A percentile compares a stretch with the other conserved stretches of the same genome.
Conservation (phyloP, 495 filamentous ascomycete species). For the Xylaria grammica region DNA sequence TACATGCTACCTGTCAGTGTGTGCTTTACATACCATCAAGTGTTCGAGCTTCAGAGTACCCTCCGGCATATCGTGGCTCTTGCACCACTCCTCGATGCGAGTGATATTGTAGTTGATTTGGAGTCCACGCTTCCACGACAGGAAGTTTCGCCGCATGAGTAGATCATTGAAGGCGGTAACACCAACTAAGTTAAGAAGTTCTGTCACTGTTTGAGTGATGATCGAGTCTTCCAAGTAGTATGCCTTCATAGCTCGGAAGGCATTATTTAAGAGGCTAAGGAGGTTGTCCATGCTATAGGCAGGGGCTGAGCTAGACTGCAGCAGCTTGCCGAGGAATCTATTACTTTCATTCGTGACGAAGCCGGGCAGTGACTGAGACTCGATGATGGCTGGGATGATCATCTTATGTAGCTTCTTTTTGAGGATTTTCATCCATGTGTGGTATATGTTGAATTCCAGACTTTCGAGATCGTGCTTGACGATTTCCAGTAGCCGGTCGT, state of each 20-base stretch:
- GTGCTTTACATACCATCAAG: slow-evolving; percentile 75
- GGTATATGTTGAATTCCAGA: slow-evolving; percentile 99
- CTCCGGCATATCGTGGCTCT: slow-evolving; percentile 99
- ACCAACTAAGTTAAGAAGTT: slow-evolving; percentile 90
- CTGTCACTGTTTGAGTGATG: slow-evolving; percentile 91
- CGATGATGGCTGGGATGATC: slow-evolving; percentile 99
- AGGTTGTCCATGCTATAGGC: slow-evolving; percentile 99
- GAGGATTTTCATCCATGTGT: slow-evolving; percentile 99
- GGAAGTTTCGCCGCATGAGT: slow-evolving; percentile 96
- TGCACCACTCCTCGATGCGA: slow-evolving; percentile 99
- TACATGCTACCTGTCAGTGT: background rate
- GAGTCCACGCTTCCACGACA: slow-evolving; percentile 98
- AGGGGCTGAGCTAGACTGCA: slow-evolving; percentile 84
- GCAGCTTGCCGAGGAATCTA: slow-evolving; percentile 94
- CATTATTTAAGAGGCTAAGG: slow-evolving; percentile 92
- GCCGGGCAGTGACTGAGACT: slow-evolving; percentile 95
- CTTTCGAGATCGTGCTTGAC: slow-evolving; percentile 99
- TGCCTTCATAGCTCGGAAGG: slow-evolving; percentile 97
- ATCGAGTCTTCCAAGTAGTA: slow-evolving; percentile 97
- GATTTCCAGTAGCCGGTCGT: slow-evolving; percentile 95
- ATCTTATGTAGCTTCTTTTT: slow-evolving; percentile 99
- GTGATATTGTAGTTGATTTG: slow-evolving; percentile 99
- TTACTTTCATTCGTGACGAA: slow-evolving; percentile 99
- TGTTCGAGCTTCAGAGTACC: slow-evolving; percentile 97
- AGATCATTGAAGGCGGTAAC: slow-evolving; percentile 99